Evolutionary conservation across 1,284 basidiomycete species (phyloP).

Genomic region (Tilletia indica): DNA sequence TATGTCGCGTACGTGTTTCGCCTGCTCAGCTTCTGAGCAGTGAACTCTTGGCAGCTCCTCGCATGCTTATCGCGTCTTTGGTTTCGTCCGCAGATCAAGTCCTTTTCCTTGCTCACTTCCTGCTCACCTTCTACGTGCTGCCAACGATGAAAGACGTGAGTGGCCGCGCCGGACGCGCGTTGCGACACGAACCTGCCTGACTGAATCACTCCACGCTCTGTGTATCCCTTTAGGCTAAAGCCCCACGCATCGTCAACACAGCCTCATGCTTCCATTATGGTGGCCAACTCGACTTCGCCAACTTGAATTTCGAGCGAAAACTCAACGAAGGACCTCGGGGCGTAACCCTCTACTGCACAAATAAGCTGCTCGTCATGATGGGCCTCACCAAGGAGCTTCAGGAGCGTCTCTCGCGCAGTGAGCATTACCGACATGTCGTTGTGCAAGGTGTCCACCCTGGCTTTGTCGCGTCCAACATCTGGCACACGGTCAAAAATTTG

Average conservation of each 20-base stretch:
- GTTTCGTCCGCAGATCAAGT: slow-evolving; percentile 21
- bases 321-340: slow-evolving; percentile 29
- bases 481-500: slow-evolving; percentile 27
- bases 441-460: slow-evolving; percentile 41
- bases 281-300: slow-evolving; percentile 38
- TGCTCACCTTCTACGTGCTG: slow-evolving; percentile 40
- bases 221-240: neutral
- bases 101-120: slow-evolving; percentile 40
- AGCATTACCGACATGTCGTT: slow-evolving; percentile 42
- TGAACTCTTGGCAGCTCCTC: no score
- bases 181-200: neutral
- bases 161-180: neutral
- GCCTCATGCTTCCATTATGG: slow-evolving; percentile 43
- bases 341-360: slow-evolving; percentile 40
- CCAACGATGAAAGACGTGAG: slow-evolving; percentile 24
- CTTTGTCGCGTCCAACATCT: slow-evolving; percentile 39
- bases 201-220: no score
- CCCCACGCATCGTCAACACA: slow-evolving; percentile 44
- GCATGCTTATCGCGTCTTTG: neutral
- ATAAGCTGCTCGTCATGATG: slow-evolving; percentile 42
- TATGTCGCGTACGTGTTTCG: slow-evolving; percentile 25
- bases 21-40: neutral
- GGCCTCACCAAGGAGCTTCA: slow-evolving; percentile 43
- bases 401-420: slow-evolving; percentile 31
- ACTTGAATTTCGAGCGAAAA: slow-evolving; percentile 41